Percentiles rank a stretch among this genome's conserved stretches.
phyloP scores from a whole-genome alignment of 108 stramenopile genomes.

The Cylindrotheca fusiformis region DNA sequence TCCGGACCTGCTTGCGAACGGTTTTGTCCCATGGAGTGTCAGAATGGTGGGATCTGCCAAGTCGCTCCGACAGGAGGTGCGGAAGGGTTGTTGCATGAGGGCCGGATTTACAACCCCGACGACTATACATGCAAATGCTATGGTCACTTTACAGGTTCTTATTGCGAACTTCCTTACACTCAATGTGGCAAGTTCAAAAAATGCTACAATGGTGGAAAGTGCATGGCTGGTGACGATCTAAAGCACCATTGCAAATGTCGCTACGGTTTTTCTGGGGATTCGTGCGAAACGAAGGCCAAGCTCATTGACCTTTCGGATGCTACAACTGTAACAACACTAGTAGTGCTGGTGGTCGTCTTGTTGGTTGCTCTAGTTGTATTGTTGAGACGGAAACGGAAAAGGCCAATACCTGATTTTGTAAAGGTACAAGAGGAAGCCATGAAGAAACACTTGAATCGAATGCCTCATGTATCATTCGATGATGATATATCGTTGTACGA shows the following conservation, averaged over 20 bases:
- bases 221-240: slow-evolving; percentile 1
- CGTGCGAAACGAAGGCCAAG: slow-evolving; percentile 9
- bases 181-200: slow-evolving; percentile 15
- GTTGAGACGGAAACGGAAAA: neutral
- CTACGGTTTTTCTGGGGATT: slow-evolving; percentile 13
- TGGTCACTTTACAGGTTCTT: slow-evolving; percentile 23
- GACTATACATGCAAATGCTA: slow-evolving; percentile 25
- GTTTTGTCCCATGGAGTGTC: slow-evolving; percentile 31
- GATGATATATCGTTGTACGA: neutral
- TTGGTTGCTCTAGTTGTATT: neutral
- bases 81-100: neutral
- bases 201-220: slow-evolving; percentile 29
- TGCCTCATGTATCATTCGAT: neutral
- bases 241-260: slow-evolving; percentile 18
- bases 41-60: slow-evolving; percentile 27
- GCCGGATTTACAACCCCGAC: neutral
- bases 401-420: neutral
- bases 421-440: neutral
- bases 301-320: neutral
- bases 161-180: slow-evolving; percentile 28
- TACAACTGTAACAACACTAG: neutral
- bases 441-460: neutral
- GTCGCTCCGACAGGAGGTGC: neutral
- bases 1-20: slow-evolving; percentile 23
- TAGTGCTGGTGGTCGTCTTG: slow-evolving; percentile 1